Conservation (phyloP, 75 land plant species). For the Larix kaempferi region DNA sequence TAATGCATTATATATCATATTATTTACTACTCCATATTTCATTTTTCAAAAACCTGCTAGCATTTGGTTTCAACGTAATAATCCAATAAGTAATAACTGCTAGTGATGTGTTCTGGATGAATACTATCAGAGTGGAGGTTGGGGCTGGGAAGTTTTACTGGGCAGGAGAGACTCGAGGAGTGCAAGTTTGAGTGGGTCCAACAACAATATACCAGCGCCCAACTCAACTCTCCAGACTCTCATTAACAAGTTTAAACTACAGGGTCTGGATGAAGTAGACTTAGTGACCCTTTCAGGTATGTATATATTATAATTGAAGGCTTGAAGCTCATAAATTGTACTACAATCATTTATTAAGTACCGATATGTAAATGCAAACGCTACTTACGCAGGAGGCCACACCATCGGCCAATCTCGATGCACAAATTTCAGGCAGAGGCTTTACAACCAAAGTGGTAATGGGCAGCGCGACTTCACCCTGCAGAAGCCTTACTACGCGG, state of each 20-base stretch:
- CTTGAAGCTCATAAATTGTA: too few species aligned
- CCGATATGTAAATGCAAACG: too few species aligned
- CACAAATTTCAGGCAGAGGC: conserved; percentile 59
- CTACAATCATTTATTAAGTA: too few species aligned
- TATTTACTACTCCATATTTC: too few species aligned
- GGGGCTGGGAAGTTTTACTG: neutral
- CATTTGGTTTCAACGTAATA: too few species aligned
- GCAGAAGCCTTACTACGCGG: conserved; percentile 25
- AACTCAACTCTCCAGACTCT: conserved; percentile 58
- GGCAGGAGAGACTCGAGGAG: neutral
- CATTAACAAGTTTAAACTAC: conserved; percentile 50
- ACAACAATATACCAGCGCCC: conserved; percentile 66
- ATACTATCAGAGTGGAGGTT: neutral
- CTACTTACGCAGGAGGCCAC: conserved; percentile 57
- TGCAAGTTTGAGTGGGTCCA: conserved; percentile 25
- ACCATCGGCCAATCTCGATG: conserved; percentile 79
- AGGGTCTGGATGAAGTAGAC: conserved; percentile 68
- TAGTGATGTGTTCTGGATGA: neutral
- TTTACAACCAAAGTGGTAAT: conserved; percentile 72
- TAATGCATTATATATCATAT: neutral
- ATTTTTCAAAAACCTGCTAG: too few species aligned
- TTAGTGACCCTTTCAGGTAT: conserved; percentile 77
- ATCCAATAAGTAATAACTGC: neutral
- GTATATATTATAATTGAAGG: too few species aligned
- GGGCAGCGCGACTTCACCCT: conserved; percentile 49